Base-by-base conservation (phyloP, 257 asterid species). In the Jacaranda copaia region DNA sequence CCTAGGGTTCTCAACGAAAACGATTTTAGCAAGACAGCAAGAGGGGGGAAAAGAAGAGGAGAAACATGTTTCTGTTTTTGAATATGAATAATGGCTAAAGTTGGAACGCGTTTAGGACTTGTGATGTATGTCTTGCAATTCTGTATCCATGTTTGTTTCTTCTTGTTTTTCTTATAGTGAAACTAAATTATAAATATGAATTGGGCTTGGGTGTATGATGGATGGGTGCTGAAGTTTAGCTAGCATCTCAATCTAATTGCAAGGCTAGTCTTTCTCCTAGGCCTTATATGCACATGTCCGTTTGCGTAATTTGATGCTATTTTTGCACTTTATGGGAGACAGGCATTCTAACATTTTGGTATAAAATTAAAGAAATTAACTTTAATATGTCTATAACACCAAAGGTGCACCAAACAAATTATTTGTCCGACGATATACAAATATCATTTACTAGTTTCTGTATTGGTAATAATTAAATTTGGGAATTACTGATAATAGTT, bases 31-130 rank as follows among this genome's bases (percentile, higher is more conserved):
- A 70, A 36, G 48, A 25, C 64, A 35, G 36, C 32, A 25, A 25
- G 32, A 25, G 43, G 13, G 67, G 10, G 35, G 12, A 4, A 40
- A 72, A 20, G 46, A 25, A 20, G 7, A 10, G 45, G 20, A 64
- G 49, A 46, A 42, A 12, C 53, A 3, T 72, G 78, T 80, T 60
- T 51, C 40, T 66, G 19, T 61, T 64, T 40, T 45, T 15, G 18
- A 46, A 56, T 69, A 32, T 51, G 73, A 75, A 65, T 39, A 32
- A 63, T 63, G 13, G 70, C 78, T 78, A 38, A 51, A 40, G 53
- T n/a, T 45, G 57, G 72, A 64, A 19, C 32, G 14, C 19, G 38
- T 78, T 78, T 74, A 35, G 64, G 73, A 38, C 67, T 74, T 64
- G 64, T 57, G 46, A 5, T 51, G 8, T 53, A 45, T 65, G 51